These are phyloP conservation scores for Phaeotremella skinneri DNA, from an alignment of 768 basidiomycete species.

Conservation along the genomic window DNA sequence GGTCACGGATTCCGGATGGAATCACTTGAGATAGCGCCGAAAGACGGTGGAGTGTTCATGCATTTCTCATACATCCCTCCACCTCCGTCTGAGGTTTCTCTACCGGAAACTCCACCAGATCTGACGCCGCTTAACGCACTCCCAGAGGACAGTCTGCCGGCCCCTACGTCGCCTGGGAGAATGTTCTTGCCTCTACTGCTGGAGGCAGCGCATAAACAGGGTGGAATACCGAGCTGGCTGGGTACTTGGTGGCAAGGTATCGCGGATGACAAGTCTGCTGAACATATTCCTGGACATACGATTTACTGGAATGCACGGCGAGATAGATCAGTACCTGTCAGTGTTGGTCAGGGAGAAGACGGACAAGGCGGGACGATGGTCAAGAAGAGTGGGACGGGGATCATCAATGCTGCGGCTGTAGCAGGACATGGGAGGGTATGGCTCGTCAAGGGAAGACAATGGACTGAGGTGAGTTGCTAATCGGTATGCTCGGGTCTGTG, in stretches of 20 bases:
- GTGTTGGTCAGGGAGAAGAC: constrained; percentile 14
- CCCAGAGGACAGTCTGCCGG: constrained; percentile 16
- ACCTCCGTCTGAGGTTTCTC: not conserved
- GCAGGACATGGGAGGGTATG: constrained; percentile 46
- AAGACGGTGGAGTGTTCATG: constrained; percentile 48
- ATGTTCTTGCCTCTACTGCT: constrained; percentile 43
- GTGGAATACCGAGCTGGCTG: constrained; percentile 49
- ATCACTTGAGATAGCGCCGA: constrained; percentile 43
- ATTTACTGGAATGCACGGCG: constrained; percentile 22
- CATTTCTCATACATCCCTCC: constrained; percentile 49
- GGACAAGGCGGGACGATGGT: constrained; percentile 22
- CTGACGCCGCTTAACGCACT: constrained; percentile 21
- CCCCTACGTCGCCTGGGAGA: constrained; percentile 25
- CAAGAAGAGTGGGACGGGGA: constrained; percentile 32
- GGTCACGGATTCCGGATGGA: constrained; percentile 42
- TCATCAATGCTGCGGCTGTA: constrained; percentile 26
- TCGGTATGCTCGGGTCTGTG: not conserved
- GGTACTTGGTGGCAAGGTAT: constrained; percentile 43
- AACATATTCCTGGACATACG: constrained; percentile 33
- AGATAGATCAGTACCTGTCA: not conserved
- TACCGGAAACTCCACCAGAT: constrained; percentile 3
- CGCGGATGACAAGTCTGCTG: not conserved
- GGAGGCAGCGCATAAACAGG: constrained; percentile 34
- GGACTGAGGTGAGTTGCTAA: constrained; percentile 41
- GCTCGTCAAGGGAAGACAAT: constrained; percentile 50